Evolutionary conservation across 352 stramenopile species (phyloP).

Genomic region (Globisporangium uncinulatum): DNA sequence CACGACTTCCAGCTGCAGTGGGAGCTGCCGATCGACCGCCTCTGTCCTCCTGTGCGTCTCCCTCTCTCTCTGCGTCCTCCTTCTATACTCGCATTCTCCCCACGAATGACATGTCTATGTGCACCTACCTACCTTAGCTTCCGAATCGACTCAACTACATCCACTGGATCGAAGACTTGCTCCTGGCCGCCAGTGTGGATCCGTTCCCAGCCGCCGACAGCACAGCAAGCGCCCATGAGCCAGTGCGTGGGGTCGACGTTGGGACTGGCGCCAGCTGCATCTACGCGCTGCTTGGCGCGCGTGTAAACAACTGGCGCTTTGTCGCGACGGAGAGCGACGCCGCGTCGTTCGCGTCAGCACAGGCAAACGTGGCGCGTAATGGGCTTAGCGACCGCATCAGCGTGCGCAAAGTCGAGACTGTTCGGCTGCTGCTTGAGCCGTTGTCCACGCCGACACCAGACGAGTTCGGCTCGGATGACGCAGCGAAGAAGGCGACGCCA

Average conservation of each 20-base stretch:
- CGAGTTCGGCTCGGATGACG: too few relatives aligned
- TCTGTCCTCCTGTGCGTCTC: conserved; percentile 91
- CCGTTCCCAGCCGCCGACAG: conserved; percentile 16
- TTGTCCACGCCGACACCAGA: conserved; percentile 7
- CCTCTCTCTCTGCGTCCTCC: conserved; percentile 3
- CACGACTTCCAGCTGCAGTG: conserved; percentile 90
- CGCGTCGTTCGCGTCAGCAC: conserved; percentile 73
- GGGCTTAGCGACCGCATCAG: conserved; percentile 56
- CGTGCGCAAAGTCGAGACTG: conserved; percentile 38
- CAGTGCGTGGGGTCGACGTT: conserved; percentile 89
- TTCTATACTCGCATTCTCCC: too few relatives aligned
- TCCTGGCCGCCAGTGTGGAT: conserved; percentile 41
- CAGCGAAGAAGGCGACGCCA: conserved; percentile 8
- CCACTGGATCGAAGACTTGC: conserved; percentile 93
- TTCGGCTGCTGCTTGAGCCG: conserved; percentile 42
- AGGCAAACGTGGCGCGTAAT: conserved; percentile 89
- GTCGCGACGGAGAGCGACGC: conserved; percentile 93
- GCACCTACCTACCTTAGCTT: too few relatives aligned
- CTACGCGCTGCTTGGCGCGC: conserved; percentile 91
- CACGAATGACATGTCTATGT: too few relatives aligned
- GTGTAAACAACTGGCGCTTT: conserved; percentile 89
- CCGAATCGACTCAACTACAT: conserved; percentile 94
- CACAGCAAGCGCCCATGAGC: not conserved
- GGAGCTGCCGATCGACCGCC: conserved; percentile 85
- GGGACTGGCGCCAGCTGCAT: conserved; percentile 95